phyloP scores from a whole-genome alignment of 768 basidiomycete genomes.

The Daedaleopsis sinensis region DNA sequence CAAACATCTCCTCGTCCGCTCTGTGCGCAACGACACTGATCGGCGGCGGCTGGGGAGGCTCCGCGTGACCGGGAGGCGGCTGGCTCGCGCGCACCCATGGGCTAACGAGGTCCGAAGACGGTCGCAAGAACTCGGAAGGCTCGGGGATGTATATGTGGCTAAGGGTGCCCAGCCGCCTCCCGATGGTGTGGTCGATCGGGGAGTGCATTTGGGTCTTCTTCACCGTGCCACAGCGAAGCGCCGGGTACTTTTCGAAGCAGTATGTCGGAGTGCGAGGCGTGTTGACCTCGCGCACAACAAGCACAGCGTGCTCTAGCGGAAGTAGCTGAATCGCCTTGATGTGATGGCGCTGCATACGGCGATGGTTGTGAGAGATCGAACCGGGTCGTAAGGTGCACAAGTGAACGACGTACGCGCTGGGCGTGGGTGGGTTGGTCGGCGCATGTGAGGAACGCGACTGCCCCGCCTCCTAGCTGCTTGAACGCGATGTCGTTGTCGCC shows the following conservation, averaged over 20 bases:
- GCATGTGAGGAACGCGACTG: slow-evolving; percentile 43
- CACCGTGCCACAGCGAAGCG: slow-evolving; percentile 12
- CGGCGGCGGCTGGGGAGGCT: slow-evolving; percentile 1
- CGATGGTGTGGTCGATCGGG: neutral
- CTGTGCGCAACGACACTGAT: slow-evolving; percentile 6
- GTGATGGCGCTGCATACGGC: slow-evolving; percentile 1
- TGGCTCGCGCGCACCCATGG: neutral
- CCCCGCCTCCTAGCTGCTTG: slow-evolving; percentile 42
- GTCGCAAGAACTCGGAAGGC: neutral
- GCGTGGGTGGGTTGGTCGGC: neutral
- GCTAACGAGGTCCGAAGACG: neutral
- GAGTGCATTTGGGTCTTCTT: neutral
- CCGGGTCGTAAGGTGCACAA: neutral
- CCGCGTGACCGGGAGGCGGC: neutral
- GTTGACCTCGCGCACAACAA: slow-evolving; percentile 27
- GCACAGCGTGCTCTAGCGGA: slow-evolving; percentile 20
- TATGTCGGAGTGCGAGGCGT: neutral
- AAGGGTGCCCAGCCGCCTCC: slow-evolving; percentile 4
- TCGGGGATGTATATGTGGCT: slow-evolving; percentile 12
- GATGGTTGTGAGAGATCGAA: neutral
- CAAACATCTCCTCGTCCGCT: neutral
- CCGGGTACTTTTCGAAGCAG: slow-evolving; percentile 20
- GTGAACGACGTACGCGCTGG: neutral
- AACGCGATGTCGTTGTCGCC: slow-evolving; percentile 44
- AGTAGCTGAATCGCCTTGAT: slow-evolving; percentile 24